Percentiles rank a stretch among this genome's conserved stretches.
phyloP scores from a whole-genome alignment of 1,139 yeast species.

The Kodamaea derodonti region DNA sequence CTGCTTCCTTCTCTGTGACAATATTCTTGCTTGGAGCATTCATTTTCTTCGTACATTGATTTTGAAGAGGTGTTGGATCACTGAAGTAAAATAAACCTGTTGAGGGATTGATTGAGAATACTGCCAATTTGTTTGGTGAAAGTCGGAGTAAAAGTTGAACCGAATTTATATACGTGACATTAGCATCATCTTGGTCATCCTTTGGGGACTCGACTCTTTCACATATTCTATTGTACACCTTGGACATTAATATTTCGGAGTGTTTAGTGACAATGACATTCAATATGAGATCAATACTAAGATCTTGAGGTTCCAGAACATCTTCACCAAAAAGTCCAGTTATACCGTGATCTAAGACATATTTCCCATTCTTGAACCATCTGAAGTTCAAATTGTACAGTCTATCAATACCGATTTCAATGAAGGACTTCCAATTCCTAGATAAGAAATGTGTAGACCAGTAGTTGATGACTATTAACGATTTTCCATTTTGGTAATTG shows the following conservation, averaged over 20 bases:
- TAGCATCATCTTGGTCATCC: not conserved
- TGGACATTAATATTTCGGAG: conserved; percentile 29
- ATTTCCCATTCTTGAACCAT: conserved; percentile 63
- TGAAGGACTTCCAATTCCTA: conserved; percentile 41
- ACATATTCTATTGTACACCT: conserved; percentile 17
- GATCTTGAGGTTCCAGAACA: conserved; percentile 20
- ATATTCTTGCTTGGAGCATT: conserved; percentile 21
- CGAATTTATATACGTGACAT: conserved; percentile 12
- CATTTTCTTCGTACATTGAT: conserved; percentile 30
- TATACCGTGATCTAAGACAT: conserved; percentile 17
- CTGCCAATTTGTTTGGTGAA: conserved; percentile 32
- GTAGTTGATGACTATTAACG: conserved; percentile 60
- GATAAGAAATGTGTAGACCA: conserved; percentile 54
- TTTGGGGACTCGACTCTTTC: not conserved
- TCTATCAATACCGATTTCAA: conserved; percentile 64
- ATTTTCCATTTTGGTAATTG: conserved; percentile 59
- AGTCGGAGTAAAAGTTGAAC: conserved; percentile 36
- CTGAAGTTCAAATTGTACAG: conserved; percentile 51
- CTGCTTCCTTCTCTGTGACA: conserved; percentile 30
- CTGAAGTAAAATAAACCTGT: conserved; percentile 43
- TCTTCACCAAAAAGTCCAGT: conserved; percentile 10
- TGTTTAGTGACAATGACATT: conserved; percentile 36
- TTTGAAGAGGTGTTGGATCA: conserved; percentile 42
- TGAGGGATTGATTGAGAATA: conserved; percentile 43
- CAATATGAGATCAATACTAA: conserved; percentile 35